phyloP scores from a whole-genome alignment of 805 yeast species.

The Pichia insulana region DNA sequence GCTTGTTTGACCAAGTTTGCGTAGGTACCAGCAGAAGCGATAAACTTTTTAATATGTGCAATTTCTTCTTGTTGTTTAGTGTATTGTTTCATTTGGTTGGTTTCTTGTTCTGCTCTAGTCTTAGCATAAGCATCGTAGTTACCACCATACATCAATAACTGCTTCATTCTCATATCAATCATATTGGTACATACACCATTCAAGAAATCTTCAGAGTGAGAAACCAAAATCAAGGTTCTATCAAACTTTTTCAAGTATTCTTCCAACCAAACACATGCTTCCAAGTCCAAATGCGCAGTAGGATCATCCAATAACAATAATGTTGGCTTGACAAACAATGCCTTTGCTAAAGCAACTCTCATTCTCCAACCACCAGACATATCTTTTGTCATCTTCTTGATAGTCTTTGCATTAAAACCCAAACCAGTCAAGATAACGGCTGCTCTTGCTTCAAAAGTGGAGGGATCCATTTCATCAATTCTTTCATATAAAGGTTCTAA shows the following conservation, averaged over 20 bases:
- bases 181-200: conserved; percentile 97
- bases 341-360: conserved; percentile 98
- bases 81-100: conserved; percentile 97
- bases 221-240: conserved; percentile 85
- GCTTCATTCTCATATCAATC: conserved; percentile 92
- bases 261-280: conserved; percentile 99
- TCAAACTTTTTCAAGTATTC: conserved; percentile 93
- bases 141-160: conserved; percentile 81
- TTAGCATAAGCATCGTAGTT: conserved; percentile 95
- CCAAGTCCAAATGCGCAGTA: conserved; percentile 97
- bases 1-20: conserved; percentile 98
- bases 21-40: conserved; percentile 99
- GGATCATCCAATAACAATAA: conserved; percentile 93
- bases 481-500: conserved; percentile 90
- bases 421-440: conserved; percentile 93
- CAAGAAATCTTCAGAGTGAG: conserved; percentile 98
- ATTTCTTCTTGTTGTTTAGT: conserved; percentile 97
- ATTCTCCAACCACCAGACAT: conserved; percentile 99
- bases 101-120: conserved; percentile 89
- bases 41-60: conserved; percentile 94
- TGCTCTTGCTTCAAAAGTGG: conserved; percentile 94
- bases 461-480: conserved; percentile 91
- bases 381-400: conserved; percentile 89
- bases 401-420: conserved; percentile 85
- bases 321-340: conserved; percentile 96